These are phyloP conservation scores for Cryptosporidium sp. DNA, from an alignment of 169 alveolate genomes.

Conservation along the genomic window DNA sequence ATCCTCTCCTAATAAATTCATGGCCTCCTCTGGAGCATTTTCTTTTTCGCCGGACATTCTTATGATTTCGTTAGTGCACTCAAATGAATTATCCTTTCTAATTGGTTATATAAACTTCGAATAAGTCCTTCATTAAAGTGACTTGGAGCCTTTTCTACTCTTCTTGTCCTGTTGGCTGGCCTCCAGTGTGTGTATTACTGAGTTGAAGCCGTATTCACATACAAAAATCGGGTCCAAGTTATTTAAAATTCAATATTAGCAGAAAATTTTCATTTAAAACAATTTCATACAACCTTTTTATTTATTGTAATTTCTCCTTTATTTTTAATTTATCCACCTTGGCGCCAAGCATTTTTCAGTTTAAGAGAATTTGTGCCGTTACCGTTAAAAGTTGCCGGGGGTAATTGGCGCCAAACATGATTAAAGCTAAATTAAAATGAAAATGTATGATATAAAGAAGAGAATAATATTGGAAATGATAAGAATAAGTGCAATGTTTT, in stretches of 20 bases:
- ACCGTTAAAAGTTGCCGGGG: neutral
- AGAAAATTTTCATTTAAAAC: neutral
- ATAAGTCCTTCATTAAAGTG: neutral
- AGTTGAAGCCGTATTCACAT: neutral
- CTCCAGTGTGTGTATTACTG: neutral
- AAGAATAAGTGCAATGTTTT: too few relatives aligned
- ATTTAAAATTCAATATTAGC: neutral
- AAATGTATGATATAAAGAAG: too few relatives aligned
- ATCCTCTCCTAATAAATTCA: constrained; percentile 56
- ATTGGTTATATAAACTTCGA: neutral
- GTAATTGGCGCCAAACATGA: neutral
- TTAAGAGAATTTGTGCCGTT: neutral
- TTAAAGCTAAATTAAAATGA: neutral
- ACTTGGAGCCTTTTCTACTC: neutral
- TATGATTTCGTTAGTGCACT: neutral
- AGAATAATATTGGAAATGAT: too few relatives aligned
- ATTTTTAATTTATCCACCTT: neutral
- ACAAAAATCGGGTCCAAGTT: neutral
- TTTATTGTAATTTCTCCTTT: too few relatives aligned
- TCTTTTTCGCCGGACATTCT: constrained; percentile 9
- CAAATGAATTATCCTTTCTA: neutral
- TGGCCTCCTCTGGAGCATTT: constrained; percentile 53
- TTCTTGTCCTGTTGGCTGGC: neutral
- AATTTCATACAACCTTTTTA: neutral
- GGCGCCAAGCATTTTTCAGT: neutral